A percentile compares a stretch with the other conserved stretches of the same genome.
Evolutionary conservation across 768 basidiomycete species (phyloP).

Genomic region (Pluteus cervinus): DNA sequence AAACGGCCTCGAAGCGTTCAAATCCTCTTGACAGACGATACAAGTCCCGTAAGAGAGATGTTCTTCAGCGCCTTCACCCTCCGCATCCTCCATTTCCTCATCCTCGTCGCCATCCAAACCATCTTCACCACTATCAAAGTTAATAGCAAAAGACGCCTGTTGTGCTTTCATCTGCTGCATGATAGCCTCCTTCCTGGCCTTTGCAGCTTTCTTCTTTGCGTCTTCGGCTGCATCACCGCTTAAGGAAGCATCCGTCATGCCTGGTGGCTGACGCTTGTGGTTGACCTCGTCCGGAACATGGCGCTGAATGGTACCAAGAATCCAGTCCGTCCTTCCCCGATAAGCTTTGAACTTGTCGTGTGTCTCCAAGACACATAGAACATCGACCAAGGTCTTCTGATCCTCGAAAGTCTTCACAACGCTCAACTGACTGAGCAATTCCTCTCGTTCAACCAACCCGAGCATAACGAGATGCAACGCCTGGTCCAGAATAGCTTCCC

Average conservation of each 20-base stretch:
- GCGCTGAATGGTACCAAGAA: conserved; percentile 53
- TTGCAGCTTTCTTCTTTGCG: conserved; percentile 78
- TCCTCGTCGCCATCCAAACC: conserved; percentile 61
- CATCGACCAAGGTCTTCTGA: conserved; percentile 57
- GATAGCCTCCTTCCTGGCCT: conserved; percentile 87
- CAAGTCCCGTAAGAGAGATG: conserved; percentile 78
- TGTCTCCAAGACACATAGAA: conserved; percentile 73
- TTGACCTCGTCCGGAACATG: conserved; percentile 55
- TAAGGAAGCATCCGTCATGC: conserved; percentile 24
- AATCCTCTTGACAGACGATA: conserved; percentile 96
- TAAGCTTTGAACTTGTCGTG: conserved; percentile 73
- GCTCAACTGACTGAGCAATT: conserved; percentile 54
- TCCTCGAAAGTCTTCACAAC: conserved; percentile 51
- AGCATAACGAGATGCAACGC: conserved; percentile 83
- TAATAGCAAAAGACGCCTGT: conserved; percentile 80
- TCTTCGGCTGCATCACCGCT: conserved; percentile 66
- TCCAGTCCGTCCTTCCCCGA: conserved; percentile 67
- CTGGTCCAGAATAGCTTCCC: conserved; percentile 89
- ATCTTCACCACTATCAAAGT: conserved; percentile 67
- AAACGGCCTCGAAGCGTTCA: conserved; percentile 67
- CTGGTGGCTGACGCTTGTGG: conserved; percentile 35
- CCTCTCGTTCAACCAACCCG: conserved; percentile 66
- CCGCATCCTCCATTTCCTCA: too few relatives aligned
- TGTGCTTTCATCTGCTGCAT: conserved; percentile 95
- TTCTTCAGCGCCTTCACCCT: too few relatives aligned